phyloP scores from a whole-genome alignment of 345 rosid species.

The Murraya paniculata region DNA sequence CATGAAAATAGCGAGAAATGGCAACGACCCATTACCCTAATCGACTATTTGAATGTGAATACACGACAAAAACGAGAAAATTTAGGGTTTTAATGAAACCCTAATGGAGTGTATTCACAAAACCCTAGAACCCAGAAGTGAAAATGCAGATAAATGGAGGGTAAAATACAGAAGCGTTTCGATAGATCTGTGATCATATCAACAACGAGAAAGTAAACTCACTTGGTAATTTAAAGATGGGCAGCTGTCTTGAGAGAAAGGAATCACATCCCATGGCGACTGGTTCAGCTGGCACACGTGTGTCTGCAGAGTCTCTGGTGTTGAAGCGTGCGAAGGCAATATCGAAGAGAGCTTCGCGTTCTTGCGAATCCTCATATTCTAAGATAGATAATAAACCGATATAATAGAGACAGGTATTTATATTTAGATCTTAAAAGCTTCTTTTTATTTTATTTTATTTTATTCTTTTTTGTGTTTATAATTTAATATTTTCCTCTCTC shows the following conservation, averaged over 20 bases:
- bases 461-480: conserved; percentile 15
- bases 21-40: conserved; percentile 56
- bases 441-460: neutral
- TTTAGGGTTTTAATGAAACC: conserved; percentile 61
- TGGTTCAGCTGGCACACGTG: conserved; percentile 88
- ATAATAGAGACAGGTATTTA: conserved; percentile 14
- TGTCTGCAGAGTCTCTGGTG: conserved; percentile 38
- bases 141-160: conserved; percentile 26
- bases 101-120: conserved; percentile 28
- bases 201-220: conserved; percentile 14
- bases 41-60: conserved; percentile 28
- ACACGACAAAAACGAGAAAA: conserved; percentile 37
- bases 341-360: conserved; percentile 61
- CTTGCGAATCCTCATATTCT: conserved; percentile 86
- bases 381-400: neutral
- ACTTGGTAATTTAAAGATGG: conserved; percentile 36
- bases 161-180: conserved; percentile 20
- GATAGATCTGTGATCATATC: conserved; percentile 35
- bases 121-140: conserved; percentile 30
- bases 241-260: conserved; percentile 29
- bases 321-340: conserved; percentile 39
- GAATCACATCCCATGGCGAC: conserved; percentile 97
- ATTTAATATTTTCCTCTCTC: conserved; percentile 1
- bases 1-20: conserved; percentile 31
- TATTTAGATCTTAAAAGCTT: conserved; percentile 9